Percentiles rank a stretch among this genome's conserved stretches.
Conservation (phyloP, 1,284 basidiomycete genomes). For the Puccinia sorghi region DNA sequence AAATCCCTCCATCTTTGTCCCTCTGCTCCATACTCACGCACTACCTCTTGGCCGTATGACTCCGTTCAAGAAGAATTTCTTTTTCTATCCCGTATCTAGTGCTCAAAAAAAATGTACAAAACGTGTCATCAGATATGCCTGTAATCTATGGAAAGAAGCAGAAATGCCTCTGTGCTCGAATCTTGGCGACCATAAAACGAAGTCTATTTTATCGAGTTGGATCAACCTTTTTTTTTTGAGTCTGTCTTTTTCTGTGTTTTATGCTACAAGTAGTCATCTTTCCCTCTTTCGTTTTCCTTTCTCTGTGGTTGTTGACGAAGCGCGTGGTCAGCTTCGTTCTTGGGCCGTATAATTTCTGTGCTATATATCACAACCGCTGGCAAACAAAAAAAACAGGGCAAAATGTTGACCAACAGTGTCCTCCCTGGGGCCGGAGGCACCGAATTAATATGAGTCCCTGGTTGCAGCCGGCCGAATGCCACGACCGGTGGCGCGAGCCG, state of each 20-base stretch:
- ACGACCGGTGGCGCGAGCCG: too few species aligned
- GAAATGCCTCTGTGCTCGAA: not conserved
- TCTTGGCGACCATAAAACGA: not conserved
- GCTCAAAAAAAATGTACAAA: slow-evolving; percentile 28
- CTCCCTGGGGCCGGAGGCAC: too few species aligned
- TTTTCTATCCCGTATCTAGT: not conserved
- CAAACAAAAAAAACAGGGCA: too few species aligned
- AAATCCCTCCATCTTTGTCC: not conserved
- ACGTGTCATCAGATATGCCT: slow-evolving; percentile 14
- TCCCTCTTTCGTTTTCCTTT: too few species aligned
- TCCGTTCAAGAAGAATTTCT: not conserved
- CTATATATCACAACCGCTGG: too few species aligned
- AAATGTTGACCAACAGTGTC: too few species aligned
- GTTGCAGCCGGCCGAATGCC: too few species aligned
- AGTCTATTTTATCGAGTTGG: not conserved
- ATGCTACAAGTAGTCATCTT: too few species aligned
- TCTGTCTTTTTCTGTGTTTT: not conserved
- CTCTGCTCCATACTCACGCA: not conserved
- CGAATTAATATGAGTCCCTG: too few species aligned
- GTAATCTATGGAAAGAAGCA: slow-evolving; percentile 24
- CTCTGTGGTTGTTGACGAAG: too few species aligned
- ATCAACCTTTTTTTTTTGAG: not conserved
- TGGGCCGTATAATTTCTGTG: too few species aligned
- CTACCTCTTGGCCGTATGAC: not conserved
- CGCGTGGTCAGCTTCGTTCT: too few species aligned